A percentile compares a stretch with the other conserved stretches of the same genome.
These are phyloP conservation scores for Cystobasidium ongulense DNA, from an alignment of 768 basidiomycete genomes.

Conservation along the genomic window DNA sequence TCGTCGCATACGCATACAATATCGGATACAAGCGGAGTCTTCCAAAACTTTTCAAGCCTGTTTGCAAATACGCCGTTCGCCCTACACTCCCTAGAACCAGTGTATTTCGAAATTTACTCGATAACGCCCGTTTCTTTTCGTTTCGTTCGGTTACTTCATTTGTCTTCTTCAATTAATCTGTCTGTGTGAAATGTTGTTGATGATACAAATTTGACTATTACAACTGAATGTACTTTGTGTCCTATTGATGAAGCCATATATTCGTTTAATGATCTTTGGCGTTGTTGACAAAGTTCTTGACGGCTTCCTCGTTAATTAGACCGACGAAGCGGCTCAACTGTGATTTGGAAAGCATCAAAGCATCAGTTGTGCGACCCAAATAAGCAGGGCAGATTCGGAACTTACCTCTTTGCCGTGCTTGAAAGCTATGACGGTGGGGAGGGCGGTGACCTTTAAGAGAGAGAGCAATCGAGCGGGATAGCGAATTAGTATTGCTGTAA, in stretches of 20 bases:
- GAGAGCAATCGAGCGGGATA: background rate
- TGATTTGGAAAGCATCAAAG: background rate
- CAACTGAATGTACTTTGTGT: too few relatives aligned
- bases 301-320: constrained; percentile 20
- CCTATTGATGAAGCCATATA: background rate
- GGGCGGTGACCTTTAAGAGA: constrained; percentile 11
- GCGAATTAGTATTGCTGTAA: too few relatives aligned
- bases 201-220: background rate
- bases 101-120: too few relatives aligned
- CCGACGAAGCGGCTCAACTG: constrained; percentile 17
- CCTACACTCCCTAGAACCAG: too few relatives aligned
- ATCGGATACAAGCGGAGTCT: too few relatives aligned
- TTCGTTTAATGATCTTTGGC: constrained; percentile 10
- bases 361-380: background rate
- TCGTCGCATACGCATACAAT: too few relatives aligned
- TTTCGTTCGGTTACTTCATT: too few relatives aligned
- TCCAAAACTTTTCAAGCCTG: too few relatives aligned
- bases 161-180: background rate
- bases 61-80: too few relatives aligned
- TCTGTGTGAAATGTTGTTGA: background rate
- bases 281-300: constrained; percentile 19
- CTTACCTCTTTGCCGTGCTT: constrained; percentile 26
- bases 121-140: too few relatives aligned
- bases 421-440: constrained; percentile 30
- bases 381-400: background rate